Evolutionary conservation across 352 stramenopile genomes (phyloP).

Genomic region (Bremia lactucae): DNA sequence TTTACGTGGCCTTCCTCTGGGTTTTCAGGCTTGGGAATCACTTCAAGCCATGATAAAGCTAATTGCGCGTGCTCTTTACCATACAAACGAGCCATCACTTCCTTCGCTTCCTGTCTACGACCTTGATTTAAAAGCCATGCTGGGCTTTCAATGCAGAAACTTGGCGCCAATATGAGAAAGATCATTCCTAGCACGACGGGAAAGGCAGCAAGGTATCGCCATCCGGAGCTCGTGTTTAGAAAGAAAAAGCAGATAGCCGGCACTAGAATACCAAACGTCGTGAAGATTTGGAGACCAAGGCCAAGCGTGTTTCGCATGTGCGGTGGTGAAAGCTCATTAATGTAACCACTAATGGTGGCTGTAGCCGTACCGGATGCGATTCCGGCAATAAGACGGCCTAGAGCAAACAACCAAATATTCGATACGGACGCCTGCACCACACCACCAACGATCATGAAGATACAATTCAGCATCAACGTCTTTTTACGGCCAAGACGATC

Average conservation of each 20-base stretch:
- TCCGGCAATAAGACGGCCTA: constrained; percentile 15
- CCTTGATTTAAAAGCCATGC: constrained; percentile 26
- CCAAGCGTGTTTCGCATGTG: constrained; percentile 28
- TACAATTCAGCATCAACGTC: constrained; percentile 15
- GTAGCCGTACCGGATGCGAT: constrained; percentile 29
- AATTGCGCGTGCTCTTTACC: constrained; percentile 19
- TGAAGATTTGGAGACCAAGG: constrained; percentile 30
- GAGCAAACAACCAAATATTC: constrained; percentile 15
- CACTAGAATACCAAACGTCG: constrained; percentile 31
- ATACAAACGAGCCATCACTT: constrained; percentile 17
- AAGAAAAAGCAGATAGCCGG: constrained; percentile 18
- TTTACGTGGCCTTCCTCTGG: background rate
- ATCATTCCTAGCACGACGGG: constrained; percentile 26
- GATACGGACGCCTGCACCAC: constrained; percentile 7
- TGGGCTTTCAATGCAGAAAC: constrained; percentile 23
- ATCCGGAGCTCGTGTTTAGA: constrained; percentile 27
- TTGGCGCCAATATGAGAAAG: constrained; percentile 26
- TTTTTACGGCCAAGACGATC: constrained; percentile 14
- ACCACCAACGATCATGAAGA: constrained; percentile 33
- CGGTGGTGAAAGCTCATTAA: constrained; percentile 17
- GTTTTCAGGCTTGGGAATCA: constrained; percentile 2
- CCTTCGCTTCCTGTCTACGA: constrained; percentile 12
- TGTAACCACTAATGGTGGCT: constrained; percentile 25
- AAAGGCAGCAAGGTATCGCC: constrained; percentile 20
- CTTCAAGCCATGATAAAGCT: constrained; percentile 17